A percentile compares a stretch with the other conserved stretches of the same genome.
phyloP scores from a whole-genome alignment of 139 green algal genomes.

The Klebsormidium nitens region DNA sequence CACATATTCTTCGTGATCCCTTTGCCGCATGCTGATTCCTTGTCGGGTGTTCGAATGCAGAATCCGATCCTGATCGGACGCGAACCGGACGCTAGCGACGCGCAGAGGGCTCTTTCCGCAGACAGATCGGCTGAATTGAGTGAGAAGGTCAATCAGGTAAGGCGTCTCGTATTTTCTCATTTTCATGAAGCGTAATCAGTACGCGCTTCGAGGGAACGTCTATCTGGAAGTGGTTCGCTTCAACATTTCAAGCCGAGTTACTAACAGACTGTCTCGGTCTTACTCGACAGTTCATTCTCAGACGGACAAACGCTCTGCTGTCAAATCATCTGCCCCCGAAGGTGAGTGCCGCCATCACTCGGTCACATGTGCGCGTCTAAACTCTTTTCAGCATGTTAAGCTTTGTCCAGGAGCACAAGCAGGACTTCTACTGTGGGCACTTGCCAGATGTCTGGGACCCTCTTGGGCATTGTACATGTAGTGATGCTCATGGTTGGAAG shows the following conservation, averaged over 20 bases:
- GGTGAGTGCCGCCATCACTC: constrained; percentile 35
- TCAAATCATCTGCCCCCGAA: constrained; percentile 94
- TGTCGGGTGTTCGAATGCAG: constrained; percentile 14
- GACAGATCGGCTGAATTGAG: constrained; percentile 74
- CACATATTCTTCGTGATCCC: too few species aligned
- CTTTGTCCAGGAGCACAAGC: too few species aligned
- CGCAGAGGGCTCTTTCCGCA: constrained; percentile 50
- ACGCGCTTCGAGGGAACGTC: too few species aligned
- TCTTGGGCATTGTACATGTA: too few species aligned
- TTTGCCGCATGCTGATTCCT: background rate
- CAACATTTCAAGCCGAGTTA: too few species aligned
- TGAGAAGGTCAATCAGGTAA: constrained; percentile 73
- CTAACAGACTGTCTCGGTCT: too few species aligned
- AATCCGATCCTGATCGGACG: constrained; percentile 62
- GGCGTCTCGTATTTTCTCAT: background rate
- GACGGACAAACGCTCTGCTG: constrained; percentile 92
- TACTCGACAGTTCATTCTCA: constrained; percentile 94
- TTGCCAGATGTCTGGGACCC: too few species aligned
- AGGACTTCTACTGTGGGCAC: too few species aligned
- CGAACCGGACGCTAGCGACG: constrained; percentile 76
- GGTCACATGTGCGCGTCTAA: too few species aligned
- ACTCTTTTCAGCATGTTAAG: too few species aligned
- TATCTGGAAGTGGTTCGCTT: too few species aligned
- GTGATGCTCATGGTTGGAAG: too few species aligned
- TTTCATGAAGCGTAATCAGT: background rate